Conservation (phyloP, 73 alveolate species). For the Stentor coeruleus region DNA sequence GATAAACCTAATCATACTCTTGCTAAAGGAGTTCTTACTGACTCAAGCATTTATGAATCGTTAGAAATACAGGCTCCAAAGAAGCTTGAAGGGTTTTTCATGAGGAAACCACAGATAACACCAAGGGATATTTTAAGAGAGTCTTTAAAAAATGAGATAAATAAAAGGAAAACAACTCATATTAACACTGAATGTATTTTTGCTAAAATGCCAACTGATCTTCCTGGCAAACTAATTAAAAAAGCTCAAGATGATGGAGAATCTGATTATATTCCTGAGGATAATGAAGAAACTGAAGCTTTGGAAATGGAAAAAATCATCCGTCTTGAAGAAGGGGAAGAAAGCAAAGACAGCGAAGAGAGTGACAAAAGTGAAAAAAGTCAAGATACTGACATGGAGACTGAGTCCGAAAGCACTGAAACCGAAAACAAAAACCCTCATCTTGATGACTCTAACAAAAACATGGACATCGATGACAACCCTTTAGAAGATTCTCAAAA, state of each 20-base stretch:
- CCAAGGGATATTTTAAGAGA: conserved; percentile 4
- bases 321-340: conserved; percentile 22
- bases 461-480: neutral
- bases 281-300: neutral
- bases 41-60: neutral
- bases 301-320: conserved; percentile 16
- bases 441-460: neutral
- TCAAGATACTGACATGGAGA: neutral
- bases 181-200: conserved; percentile 7
- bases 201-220: neutral
- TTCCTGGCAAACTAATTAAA: neutral
- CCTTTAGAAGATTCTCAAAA: neutral
- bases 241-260: neutral
- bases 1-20: neutral
- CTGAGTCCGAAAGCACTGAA: neutral
- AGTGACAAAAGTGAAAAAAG: neutral
- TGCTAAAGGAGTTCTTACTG: neutral
- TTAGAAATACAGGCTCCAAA: neutral
- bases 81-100: neutral
- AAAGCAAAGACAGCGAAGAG: neutral
- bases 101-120: neutral
- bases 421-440: neutral
- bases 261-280: neutral
- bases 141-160: neutral
- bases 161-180: conserved; percentile 9